phyloP scores from a whole-genome alignment of 2,329 filamentous ascomycete species.

The Orbilia oligospora region DNA sequence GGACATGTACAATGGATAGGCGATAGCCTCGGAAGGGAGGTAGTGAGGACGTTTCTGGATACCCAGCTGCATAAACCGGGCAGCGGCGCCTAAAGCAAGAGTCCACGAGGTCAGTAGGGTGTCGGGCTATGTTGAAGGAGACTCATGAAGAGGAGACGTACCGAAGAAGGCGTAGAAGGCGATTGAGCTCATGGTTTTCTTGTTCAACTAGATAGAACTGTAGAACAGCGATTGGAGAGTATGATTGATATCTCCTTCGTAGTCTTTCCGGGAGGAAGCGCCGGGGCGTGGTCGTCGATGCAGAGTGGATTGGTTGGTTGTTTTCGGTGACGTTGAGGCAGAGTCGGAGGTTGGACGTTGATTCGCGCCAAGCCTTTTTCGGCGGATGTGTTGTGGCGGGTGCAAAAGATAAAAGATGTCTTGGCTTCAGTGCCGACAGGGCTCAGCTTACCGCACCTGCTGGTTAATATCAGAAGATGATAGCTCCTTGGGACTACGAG shows the following conservation, averaged over 20 bases:
- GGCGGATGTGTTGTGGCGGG: slow-evolving; percentile 21
- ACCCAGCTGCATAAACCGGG: slow-evolving; percentile 95
- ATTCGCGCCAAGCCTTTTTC: slow-evolving; percentile 24
- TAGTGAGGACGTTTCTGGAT: slow-evolving; percentile 98
- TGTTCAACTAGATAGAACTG: background rate
- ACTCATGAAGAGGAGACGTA: background rate
- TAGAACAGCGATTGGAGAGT: background rate
- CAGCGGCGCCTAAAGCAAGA: slow-evolving; percentile 80
- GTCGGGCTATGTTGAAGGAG: background rate
- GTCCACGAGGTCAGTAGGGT: background rate
- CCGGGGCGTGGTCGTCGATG: slow-evolving; percentile 6
- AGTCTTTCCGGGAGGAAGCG: slow-evolving; percentile 17
- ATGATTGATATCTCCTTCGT: slow-evolving; percentile 6
- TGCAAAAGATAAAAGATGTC: background rate
- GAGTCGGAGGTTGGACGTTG: slow-evolving; percentile 30
- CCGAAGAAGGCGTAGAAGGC: slow-evolving; percentile 58
- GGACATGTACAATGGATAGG: slow-evolving; percentile 88
- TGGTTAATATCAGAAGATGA: too few species aligned
- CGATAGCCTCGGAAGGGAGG: slow-evolving; percentile 86
- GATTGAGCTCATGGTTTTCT: slow-evolving; percentile 50
- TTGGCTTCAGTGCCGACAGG: too few species aligned
- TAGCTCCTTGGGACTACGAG: too few species aligned
- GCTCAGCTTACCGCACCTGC: too few species aligned
- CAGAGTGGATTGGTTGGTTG: background rate
- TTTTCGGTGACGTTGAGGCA: slow-evolving; percentile 7